Percentiles rank a stretch among this genome's conserved stretches.
Evolutionary conservation across 345 rosid genomes (phyloP).

Genomic region (Populus davidiana): DNA sequence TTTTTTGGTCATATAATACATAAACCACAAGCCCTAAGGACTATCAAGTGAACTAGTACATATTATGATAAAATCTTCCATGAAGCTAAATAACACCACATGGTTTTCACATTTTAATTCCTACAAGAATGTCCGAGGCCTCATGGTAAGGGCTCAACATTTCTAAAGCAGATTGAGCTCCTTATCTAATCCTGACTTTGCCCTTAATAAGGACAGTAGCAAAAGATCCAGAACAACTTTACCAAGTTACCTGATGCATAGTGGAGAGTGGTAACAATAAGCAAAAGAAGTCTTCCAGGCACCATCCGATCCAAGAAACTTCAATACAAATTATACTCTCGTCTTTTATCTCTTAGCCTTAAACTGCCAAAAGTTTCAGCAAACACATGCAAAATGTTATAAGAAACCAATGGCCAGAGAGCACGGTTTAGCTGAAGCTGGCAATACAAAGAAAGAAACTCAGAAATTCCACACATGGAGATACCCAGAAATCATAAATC

Average conservation of each 20-base stretch:
- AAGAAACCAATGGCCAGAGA: background rate
- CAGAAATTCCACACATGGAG: background rate
- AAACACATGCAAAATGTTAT: slow-evolving; percentile 6
- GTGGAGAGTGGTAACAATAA: slow-evolving; percentile 39
- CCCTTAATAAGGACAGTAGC: background rate
- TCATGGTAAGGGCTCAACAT: background rate
- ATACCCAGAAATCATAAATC: background rate
- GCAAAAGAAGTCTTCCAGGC: slow-evolving; percentile 41
- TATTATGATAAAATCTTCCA: background rate
- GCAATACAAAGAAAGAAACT: background rate
- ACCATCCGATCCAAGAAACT: slow-evolving; percentile 44
- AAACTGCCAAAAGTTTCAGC: slow-evolving; percentile 22
- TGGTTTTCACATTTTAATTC: no score
- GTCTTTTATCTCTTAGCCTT: slow-evolving; percentile 8
- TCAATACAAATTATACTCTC: slow-evolving; percentile 1
- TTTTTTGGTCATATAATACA: background rate
- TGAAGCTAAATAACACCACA: no score
- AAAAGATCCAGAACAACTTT: slow-evolving; percentile 1
- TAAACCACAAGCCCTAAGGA: background rate
- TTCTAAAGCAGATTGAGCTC: background rate
- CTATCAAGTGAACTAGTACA: background rate
- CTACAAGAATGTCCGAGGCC: background rate
- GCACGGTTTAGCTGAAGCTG: slow-evolving; percentile 11
- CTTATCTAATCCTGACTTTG: background rate
- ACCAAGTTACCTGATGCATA: slow-evolving; percentile 46